A percentile compares a stretch with the other conserved stretches of the same genome.
phyloP scores from a whole-genome alignment of 345 rosid species.

The Excoecaria cochinchinensis region DNA sequence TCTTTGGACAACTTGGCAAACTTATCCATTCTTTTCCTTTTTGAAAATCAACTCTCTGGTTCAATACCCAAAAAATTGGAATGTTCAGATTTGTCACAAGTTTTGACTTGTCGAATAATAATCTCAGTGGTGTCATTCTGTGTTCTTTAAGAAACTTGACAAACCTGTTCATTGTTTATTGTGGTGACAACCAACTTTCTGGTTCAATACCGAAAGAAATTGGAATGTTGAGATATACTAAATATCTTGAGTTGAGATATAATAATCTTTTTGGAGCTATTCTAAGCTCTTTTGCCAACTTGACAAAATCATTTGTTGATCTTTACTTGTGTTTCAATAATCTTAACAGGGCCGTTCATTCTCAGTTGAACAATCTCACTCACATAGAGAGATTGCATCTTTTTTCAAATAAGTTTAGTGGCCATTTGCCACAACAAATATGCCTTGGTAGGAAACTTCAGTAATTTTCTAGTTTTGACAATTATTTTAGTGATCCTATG shows the following conservation, averaged over 20 bases:
- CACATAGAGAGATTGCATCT: background rate
- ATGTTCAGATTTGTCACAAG: too few relatives aligned
- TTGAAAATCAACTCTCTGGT: too few relatives aligned
- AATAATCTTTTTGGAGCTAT: conserved; percentile 5
- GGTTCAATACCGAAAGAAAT: too few relatives aligned
- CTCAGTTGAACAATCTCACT: conserved; percentile 4
- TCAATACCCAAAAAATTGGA: too few relatives aligned
- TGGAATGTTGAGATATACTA: background rate
- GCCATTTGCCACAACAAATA: conserved; percentile 15
- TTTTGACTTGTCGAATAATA: too few relatives aligned
- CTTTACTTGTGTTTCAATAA: background rate
- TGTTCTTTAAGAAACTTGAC: too few relatives aligned
- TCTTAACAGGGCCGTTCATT: conserved; percentile 6
- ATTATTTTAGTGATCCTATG: conserved; percentile 15
- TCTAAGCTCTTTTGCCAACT: conserved; percentile 7
- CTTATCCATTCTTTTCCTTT: too few relatives aligned
- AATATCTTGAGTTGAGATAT: background rate
- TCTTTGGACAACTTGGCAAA: too few relatives aligned
- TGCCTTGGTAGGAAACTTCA: conserved; percentile 9
- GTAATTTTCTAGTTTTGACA: background rate
- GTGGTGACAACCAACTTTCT: too few relatives aligned
- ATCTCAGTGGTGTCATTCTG: too few relatives aligned
- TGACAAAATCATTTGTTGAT: background rate
- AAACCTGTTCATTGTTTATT: too few relatives aligned
- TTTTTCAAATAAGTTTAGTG: background rate